Base-by-base conservation (phyloP, 148 eudicot species). In the Rhododendron vialii region DNA sequence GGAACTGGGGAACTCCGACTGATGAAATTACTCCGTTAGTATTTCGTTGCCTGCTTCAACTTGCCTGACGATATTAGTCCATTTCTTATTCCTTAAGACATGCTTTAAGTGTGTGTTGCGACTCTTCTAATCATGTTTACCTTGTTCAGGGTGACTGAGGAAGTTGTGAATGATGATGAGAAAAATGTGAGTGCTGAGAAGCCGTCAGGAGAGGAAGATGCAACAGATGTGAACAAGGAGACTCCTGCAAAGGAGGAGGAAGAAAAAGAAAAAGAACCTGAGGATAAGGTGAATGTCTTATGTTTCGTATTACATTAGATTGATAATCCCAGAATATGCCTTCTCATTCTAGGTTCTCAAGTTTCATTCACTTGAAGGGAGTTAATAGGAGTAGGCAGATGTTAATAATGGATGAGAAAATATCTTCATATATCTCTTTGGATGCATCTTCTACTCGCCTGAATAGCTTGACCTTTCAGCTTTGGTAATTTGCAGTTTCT, bases 221-320 rank as follows among this genome's bases (percentile, higher is more conserved):
- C 90, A 71, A 85, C 81, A 14, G 97, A 94, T 61, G 93, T 80
- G 45, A 90, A 90, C 90, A 92, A 94, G 91, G 98, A 95, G 87
- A 90, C 74, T 59, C 83, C 91, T 78, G 90, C 91, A 81, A 91
- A 86, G 77, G 98, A 94, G 84, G 74, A 92, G 81, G 98, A 94
- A 92, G 98, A 92, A 85, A 94, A 95, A 90, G 96, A 97, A 89
- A 94, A 95, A 90, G 96, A 97, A 89, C 92, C 92, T 20, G 99
- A 98, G 88, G 93, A 91, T 18, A 94, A 96, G 98, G 98, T 96
- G 65, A 83, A 8, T 82, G 10, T 53, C 35, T 50, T 59, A 48
- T 1, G 28, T 50, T 35, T 55, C 2, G 2, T 71, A 11, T 50
- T 83, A 2, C 67, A 74, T 28, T 35, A 15, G 12, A 51, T 51